Conservation (phyloP, 2,329 filamentous ascomycete species). For the Blastomyces gilchristii region DNA sequence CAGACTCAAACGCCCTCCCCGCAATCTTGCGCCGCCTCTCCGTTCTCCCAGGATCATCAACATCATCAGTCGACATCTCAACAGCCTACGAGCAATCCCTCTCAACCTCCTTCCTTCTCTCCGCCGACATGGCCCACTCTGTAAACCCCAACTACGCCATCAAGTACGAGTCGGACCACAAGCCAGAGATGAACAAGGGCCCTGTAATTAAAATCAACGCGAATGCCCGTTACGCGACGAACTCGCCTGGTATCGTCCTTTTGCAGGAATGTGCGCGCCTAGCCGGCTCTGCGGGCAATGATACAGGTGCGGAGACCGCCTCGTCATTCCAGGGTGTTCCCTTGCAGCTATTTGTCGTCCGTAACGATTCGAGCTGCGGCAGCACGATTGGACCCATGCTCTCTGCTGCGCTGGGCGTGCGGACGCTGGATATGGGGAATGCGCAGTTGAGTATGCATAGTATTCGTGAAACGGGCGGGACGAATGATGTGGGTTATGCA, state of each 20-base stretch:
- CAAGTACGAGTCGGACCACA: conserved; percentile 87
- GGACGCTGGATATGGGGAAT: conserved; percentile 88
- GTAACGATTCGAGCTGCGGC: conserved; percentile 89
- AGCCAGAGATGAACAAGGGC: conserved; percentile 91
- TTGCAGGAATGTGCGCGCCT: conserved; percentile 70
- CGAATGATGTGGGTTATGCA: conserved; percentile 75
- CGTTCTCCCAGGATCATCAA: conserved; percentile 52
- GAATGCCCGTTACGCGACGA: conserved; percentile 93
- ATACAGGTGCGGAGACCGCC: conserved; percentile 43
- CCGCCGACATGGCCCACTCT: conserved; percentile 94
- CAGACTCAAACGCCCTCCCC: conserved; percentile 83
- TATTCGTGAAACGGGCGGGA: conserved; percentile 84
- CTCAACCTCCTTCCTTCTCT: conserved; percentile 82
- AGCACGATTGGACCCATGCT: conserved; percentile 98
- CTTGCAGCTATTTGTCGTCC: conserved; percentile 88
- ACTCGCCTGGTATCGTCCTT: conserved; percentile 87
- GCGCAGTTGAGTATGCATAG: conserved; percentile 95
- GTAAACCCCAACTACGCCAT: conserved; percentile 88
- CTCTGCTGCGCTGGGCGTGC: conserved; percentile 70
- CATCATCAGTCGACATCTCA: conserved; percentile 48
- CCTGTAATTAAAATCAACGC: conserved; percentile 97
- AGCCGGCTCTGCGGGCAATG: conserved; percentile 26
- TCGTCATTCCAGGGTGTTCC: conserved; percentile 50
- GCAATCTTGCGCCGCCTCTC: conserved; percentile 78
- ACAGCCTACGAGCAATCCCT: conserved; percentile 92